phyloP scores from a whole-genome alignment of 1,284 basidiomycete genomes.

The Moesziomyces parantarcticus region DNA sequence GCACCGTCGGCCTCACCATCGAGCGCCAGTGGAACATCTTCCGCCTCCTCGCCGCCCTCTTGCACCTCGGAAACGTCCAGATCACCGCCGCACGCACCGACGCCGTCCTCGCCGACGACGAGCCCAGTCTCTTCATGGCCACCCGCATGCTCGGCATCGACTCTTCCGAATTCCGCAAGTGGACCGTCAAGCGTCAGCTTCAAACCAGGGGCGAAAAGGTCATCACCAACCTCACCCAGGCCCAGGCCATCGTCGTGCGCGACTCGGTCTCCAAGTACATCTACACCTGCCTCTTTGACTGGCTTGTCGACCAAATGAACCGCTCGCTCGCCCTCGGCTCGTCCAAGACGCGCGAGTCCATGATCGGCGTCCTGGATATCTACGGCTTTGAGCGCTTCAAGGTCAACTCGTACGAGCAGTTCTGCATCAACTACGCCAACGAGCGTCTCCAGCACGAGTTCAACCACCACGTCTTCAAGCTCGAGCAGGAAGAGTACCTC shows the following conservation, averaged over 20 bases:
- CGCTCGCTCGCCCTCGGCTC: conserved; percentile 91
- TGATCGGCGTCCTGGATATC: conserved; percentile 95
- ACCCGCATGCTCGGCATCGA: conserved; percentile 91
- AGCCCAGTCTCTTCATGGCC: conserved; percentile 82
- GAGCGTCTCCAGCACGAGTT: conserved; percentile 93
- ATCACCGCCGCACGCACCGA: conserved; percentile 85
- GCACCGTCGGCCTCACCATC: conserved; percentile 94
- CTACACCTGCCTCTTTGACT: conserved; percentile 98
- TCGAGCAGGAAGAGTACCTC: conserved; percentile 99
- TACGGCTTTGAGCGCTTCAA: conserved; percentile 70
- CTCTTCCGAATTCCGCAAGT: conserved; percentile 94
- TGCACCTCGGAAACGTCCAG: conserved; percentile 97
- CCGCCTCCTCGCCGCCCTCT: conserved; percentile 87
- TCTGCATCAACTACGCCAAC: conserved; percentile 99
- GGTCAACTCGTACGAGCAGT: conserved; percentile 95
- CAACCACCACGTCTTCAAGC: conserved; percentile 72
- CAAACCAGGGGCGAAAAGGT: conserved; percentile 95
- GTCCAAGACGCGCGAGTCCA: conserved; percentile 88
- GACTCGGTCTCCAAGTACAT: conserved; percentile 99
- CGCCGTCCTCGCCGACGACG: conserved; percentile 84
- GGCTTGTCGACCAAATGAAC: conserved; percentile 97
- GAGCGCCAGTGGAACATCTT: conserved; percentile 99
- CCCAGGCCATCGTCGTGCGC: conserved; percentile 92
- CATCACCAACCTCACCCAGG: conserved; percentile 82
- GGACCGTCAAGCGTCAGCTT: conserved; percentile 98